Percentiles rank a stretch among this genome's conserved stretches.
phyloP scores from a whole-genome alignment of 768 basidiomycete genomes.

The Tulasnella sp. region DNA sequence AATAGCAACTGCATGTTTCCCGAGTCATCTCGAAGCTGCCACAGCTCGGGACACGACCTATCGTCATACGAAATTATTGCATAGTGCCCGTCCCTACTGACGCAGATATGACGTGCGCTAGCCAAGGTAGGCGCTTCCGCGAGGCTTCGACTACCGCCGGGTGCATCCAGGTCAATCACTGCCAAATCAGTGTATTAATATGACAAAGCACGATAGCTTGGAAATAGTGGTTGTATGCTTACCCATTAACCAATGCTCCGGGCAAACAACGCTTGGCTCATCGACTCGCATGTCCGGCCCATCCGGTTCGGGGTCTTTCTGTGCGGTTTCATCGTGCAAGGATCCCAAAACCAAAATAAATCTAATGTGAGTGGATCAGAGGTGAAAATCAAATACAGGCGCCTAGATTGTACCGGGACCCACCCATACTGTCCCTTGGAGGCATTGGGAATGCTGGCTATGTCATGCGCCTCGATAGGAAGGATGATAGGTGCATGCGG shows the following conservation, averaged over 20 bases:
- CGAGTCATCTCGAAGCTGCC: constrained; percentile 61
- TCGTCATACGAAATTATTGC: constrained; percentile 76
- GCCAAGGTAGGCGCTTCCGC: constrained; percentile 75
- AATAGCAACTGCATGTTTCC: background rate
- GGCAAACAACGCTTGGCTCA: constrained; percentile 67
- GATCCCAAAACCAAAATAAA: background rate
- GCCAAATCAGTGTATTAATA: constrained; percentile 52
- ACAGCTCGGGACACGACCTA: constrained; percentile 75
- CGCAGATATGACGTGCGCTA: constrained; percentile 70
- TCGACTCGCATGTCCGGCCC: constrained; percentile 48
- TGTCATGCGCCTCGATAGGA: no score
- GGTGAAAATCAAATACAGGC: no score
- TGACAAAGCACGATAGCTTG: background rate
- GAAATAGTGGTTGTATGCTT: background rate
- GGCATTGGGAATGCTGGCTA: no score
- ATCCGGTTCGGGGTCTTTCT: constrained; percentile 57
- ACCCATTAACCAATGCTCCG: constrained; percentile 74
- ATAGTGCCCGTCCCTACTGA: constrained; percentile 62
- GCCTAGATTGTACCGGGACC: no score
- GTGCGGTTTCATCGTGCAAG: background rate
- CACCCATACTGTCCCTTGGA: no score
- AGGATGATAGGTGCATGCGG: no score
- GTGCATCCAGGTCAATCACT: constrained; percentile 45
- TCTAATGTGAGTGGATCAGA: background rate
- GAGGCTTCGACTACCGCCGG: constrained; percentile 63